Conservation (phyloP, 73 alveolate species). For the Symbiodinium pilosum region DNA sequence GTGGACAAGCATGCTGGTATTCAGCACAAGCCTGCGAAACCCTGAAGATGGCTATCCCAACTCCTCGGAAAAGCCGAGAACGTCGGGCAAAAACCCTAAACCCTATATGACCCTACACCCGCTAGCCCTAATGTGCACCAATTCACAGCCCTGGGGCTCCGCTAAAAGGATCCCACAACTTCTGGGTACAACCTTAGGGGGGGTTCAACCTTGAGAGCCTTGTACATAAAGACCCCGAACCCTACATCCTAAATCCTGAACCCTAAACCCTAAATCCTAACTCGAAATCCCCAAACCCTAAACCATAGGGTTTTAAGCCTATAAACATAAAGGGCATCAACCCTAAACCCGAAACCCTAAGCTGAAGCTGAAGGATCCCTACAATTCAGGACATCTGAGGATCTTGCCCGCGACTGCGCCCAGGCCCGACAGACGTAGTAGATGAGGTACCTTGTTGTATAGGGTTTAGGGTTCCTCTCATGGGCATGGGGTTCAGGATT, state of each 20-base stretch:
- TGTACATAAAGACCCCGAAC: background rate
- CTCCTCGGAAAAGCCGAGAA: too few species aligned
- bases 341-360: too few species aligned
- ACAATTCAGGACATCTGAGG: background rate
- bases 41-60: too few species aligned
- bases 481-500: too few species aligned
- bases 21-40: too few species aligned
- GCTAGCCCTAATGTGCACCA: background rate
- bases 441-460: conserved; percentile 32
- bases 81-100: background rate
- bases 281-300: background rate
- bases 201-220: background rate
- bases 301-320: background rate
- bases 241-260: background rate
- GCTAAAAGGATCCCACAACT: background rate
- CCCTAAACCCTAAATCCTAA: background rate
- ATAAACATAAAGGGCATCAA: background rate
- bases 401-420: conserved; percentile 65
- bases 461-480: too few species aligned
- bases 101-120: background rate
- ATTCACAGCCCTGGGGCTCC: background rate
- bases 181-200: background rate
- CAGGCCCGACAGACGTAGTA: conserved; percentile 84
- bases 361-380: too few species aligned
- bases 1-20: too few species aligned